Evolutionary conservation across 2,329 filamentous ascomycete genomes (phyloP), one percentile per base, ranked within the genome.

Genomic region (Diaporthe amygdali): DNA sequence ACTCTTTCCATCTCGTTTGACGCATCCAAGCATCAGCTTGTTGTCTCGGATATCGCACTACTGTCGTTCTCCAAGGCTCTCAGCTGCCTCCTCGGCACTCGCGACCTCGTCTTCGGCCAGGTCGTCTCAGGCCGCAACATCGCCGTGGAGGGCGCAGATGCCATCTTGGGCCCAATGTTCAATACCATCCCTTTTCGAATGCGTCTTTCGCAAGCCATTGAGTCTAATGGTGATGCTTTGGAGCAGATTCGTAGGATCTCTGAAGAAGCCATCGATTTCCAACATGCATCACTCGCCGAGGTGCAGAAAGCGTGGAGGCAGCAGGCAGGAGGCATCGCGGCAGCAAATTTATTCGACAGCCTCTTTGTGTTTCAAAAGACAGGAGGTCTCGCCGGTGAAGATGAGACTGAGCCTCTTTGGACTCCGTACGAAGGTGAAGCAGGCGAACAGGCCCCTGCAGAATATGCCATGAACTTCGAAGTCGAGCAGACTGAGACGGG

Each of bases 111-210:
- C n/a, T 79, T 87, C 46, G 87, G 87, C n/a, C 79, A 86, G 51
- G 82, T 89, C 5, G 82, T 88, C 1, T 86, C 87, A 7, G 87
- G 87, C 17, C 81, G 87, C 69, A 85, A 81, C 2, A 79, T 89
- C 47, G 81, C 84, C 47, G 79, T 84, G 25, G 82, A 85, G 39
- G 79, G 79, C 17, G 84, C 83, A 7, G 85, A 88, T 63, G 75
- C 75, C 5, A 81, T 86, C 8, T 80, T 87, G 54, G 87, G 87
- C 0, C 87, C 87, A 0, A 77, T 89, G 71, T 89, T 89, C 82
- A 89, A 89, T 74, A 88, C 86, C 0, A 81, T 89, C 20, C 85
- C 87, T 10, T 27, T 56, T 32, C 49, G 66, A 10, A 8, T 68
- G 30, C 66, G 51, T 10, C 34, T 68, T 7, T 54, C 51, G 5